Conservation (phyloP, 257 asterid species). For the Handroanthus guayacan region DNA sequence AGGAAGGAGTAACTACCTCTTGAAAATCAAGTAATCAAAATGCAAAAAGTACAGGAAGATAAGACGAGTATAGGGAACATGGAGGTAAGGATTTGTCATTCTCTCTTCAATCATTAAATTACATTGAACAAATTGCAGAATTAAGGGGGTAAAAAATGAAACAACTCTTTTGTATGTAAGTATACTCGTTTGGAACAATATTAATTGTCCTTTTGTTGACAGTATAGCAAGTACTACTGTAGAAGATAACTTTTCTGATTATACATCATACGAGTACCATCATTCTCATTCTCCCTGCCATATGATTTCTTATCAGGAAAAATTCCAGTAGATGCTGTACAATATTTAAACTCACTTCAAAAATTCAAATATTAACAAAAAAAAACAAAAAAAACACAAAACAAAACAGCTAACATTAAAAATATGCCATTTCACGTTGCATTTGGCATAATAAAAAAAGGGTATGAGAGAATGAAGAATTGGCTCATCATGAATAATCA, state of each 20-base stretch:
- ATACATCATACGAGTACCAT: constrained; percentile 5
- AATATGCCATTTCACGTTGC: constrained; percentile 10
- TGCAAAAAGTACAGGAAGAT: constrained; percentile 30
- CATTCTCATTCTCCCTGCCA: neutral
- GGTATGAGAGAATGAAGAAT: neutral
- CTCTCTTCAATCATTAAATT: constrained; percentile 16
- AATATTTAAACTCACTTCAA: constrained; percentile 4
- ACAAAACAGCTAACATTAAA: neutral
- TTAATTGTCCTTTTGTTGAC: constrained; percentile 24
- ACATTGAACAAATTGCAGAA: neutral
- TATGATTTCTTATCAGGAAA: constrained; percentile 23
- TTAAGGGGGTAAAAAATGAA: constrained; percentile 10
- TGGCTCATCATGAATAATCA: neutral
- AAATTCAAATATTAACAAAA: too few relatives aligned
- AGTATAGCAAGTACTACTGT: constrained; percentile 15
- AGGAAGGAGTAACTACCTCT: constrained; percentile 48
- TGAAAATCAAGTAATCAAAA: constrained; percentile 36
- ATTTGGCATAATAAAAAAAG: neutral
- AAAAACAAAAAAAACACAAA: neutral
- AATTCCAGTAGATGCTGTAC: constrained; percentile 11
- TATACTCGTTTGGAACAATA: constrained; percentile 30
- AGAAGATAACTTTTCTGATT: constrained; percentile 17
- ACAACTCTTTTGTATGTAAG: constrained; percentile 31
- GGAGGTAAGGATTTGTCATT: constrained; percentile 31
- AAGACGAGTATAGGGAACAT: constrained; percentile 18